Evolutionary conservation across 2,329 filamentous ascomycete genomes (phyloP).

Genomic region (Penicillium hordei): DNA sequence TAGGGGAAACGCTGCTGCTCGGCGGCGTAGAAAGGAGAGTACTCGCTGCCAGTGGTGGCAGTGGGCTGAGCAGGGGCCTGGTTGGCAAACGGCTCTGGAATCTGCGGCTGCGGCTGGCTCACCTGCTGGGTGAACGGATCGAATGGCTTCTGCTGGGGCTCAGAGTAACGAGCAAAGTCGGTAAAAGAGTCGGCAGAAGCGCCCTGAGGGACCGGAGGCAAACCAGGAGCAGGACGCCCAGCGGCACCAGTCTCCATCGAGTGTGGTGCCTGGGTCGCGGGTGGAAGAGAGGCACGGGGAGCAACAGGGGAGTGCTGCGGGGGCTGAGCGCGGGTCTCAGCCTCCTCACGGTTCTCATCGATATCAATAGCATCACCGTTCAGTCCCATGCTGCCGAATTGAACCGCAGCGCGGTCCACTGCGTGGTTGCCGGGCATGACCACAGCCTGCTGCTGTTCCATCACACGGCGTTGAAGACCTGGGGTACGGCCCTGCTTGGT

Average conservation of each 20-base stretch:
- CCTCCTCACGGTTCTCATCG: conserved; percentile 90
- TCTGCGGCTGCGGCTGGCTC: conserved; percentile 61
- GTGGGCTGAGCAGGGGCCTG: conserved; percentile 59
- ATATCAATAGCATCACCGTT: conserved; percentile 73
- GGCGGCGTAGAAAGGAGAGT: conserved; percentile 80
- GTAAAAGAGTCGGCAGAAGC: conserved; percentile 49
- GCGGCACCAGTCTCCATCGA: conserved; percentile 43
- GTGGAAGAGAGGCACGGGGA: conserved; percentile 83
- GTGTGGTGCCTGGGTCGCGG: conserved; percentile 48
- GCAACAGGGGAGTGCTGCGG: conserved; percentile 89
- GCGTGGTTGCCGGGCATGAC: conserved; percentile 98
- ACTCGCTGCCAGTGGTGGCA: conserved; percentile 66
- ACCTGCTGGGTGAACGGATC: conserved; percentile 82
- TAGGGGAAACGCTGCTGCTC: conserved; percentile 74
- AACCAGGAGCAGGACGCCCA: conserved; percentile 61
- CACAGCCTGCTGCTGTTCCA: conserved; percentile 95
- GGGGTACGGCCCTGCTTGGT: conserved; percentile 72
- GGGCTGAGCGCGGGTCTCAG: conserved; percentile 89
- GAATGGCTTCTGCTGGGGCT: conserved; percentile 71
- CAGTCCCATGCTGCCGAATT: conserved; percentile 93
- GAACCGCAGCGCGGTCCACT: conserved; percentile 86
- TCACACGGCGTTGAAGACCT: conserved; percentile 79
- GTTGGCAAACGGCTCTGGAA: conserved; percentile 57
- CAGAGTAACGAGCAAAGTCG: conserved; percentile 57
- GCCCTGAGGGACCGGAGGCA: conserved; percentile 60